A percentile compares a stretch with the other conserved stretches of the same genome.
phyloP scores from a whole-genome alignment of 1,139 yeast genomes.

The Blastobotrys malaysiensis region DNA sequence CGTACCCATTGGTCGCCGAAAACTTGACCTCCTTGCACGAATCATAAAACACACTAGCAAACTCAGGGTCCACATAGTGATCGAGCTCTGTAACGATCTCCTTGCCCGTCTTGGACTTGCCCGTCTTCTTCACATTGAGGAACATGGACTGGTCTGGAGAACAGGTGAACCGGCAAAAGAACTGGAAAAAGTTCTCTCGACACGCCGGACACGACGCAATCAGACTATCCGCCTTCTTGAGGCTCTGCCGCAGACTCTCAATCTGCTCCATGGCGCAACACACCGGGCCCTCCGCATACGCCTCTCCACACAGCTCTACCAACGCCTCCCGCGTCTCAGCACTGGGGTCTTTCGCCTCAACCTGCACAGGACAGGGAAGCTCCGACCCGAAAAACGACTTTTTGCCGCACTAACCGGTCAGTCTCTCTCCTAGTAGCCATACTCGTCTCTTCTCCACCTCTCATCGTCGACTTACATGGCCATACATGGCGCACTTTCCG shows the following conservation, averaged over 20 bases:
- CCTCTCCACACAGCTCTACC: conserved; percentile 63
- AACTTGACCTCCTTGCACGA: conserved; percentile 89
- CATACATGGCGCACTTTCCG: conserved; percentile 50
- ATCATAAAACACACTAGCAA: conserved; percentile 64
- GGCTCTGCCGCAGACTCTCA: conserved; percentile 43
- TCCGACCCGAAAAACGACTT: conserved; percentile 70
- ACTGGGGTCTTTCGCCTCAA: conserved; percentile 44
- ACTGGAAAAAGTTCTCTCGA: conserved; percentile 70
- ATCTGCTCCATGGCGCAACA: conserved; percentile 55
- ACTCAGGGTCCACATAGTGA: conserved; percentile 52
- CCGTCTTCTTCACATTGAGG: conserved; percentile 57
- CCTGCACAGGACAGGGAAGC: conserved; percentile 68
- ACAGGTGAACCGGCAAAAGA: conserved; percentile 88
- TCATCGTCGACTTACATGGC: conserved; percentile 24
- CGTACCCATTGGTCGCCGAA: conserved; percentile 91
- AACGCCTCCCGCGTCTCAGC: conserved; percentile 45
- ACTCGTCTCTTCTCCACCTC: too few species aligned
- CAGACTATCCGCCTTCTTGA: conserved; percentile 70
- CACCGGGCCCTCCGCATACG: conserved; percentile 45
- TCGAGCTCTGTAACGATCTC: conserved; percentile 68
- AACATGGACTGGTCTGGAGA: conserved; percentile 78
- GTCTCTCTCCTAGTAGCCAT: too few species aligned
- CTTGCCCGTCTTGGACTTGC: conserved; percentile 48
- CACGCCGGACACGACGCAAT: conserved; percentile 96
- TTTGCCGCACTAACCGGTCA: conserved; percentile 56